Evolutionary conservation across 2,329 filamentous ascomycete genomes (phyloP).

Genomic region (Neofusicoccum sp.): DNA sequence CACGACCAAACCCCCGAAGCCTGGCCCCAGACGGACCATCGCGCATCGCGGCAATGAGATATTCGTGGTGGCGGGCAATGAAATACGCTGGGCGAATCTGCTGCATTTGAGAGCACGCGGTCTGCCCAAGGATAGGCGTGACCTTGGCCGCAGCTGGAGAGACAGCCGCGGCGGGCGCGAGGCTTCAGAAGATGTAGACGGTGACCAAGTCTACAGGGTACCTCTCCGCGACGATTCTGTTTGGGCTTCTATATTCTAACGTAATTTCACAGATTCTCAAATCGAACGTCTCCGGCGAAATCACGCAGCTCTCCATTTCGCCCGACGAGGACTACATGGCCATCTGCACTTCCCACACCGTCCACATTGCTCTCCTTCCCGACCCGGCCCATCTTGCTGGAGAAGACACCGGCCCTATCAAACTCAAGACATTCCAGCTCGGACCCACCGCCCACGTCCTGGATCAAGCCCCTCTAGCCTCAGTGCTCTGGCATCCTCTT

Average conservation of each 20-base stretch:
- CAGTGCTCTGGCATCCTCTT: slow-evolving; percentile 88
- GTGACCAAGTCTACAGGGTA: slow-evolving; percentile 19
- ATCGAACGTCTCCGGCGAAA: slow-evolving; percentile 74
- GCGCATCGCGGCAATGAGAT: slow-evolving; percentile 81
- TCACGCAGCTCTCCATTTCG: slow-evolving; percentile 81
- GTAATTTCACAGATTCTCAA: slow-evolving; percentile 63
- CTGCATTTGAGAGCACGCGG: slow-evolving; percentile 66
- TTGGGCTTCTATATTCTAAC: not conserved
- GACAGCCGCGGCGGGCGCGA: slow-evolving; percentile 2
- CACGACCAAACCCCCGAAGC: slow-evolving; percentile 27
- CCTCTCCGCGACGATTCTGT: not conserved
- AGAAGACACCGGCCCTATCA: slow-evolving; percentile 66
- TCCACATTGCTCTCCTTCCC: slow-evolving; percentile 84
- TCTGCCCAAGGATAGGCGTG: not conserved
- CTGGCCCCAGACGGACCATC: slow-evolving; percentile 60
- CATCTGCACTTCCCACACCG: slow-evolving; percentile 80
- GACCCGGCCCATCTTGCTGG: slow-evolving; percentile 73
- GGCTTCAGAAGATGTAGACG: not conserved
- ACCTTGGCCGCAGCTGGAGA: slow-evolving; percentile 7
- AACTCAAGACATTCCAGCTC: slow-evolving; percentile 84
- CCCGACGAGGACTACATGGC: slow-evolving; percentile 80
- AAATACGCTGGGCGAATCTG: slow-evolving; percentile 89
- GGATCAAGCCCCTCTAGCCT: slow-evolving; percentile 75
- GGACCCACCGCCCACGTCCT: slow-evolving; percentile 90
- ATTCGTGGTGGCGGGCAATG: slow-evolving; percentile 82